A percentile compares a stretch with the other conserved stretches of the same genome.
Evolutionary conservation across 345 rosid species (phyloP).

Genomic region (Euphorbia pulcherrima): DNA sequence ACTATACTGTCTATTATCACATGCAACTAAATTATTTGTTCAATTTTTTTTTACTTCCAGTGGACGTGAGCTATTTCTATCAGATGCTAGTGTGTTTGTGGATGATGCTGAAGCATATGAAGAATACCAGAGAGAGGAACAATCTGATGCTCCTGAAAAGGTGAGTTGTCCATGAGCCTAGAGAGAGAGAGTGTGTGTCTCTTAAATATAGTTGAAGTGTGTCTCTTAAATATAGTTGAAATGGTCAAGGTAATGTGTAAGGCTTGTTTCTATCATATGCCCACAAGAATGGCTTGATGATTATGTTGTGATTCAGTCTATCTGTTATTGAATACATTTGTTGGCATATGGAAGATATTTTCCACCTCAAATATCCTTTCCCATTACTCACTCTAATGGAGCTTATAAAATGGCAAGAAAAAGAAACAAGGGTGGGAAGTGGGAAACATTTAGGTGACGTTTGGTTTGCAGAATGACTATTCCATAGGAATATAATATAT

Average conservation of each 20-base stretch:
- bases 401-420: neutral
- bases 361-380: neutral
- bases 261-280: neutral
- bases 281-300: neutral
- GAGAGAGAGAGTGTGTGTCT: neutral
- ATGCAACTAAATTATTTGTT: conserved; percentile 15
- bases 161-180: conserved; percentile 14
- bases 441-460: neutral
- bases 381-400: neutral
- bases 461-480: no score
- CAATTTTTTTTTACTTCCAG: conserved; percentile 38
- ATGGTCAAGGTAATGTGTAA: neutral
- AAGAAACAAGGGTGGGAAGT: neutral
- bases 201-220: neutral
- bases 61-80: conserved; percentile 93
- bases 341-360: neutral
- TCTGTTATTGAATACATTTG: neutral
- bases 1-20: conserved; percentile 3
- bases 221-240: neutral
- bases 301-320: neutral
- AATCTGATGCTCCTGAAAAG: conserved; percentile 43
- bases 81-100: conserved; percentile 86
- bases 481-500: no score
- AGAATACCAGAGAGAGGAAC: conserved; percentile 72
- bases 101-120: conserved; percentile 95